Base-by-base conservation (phyloP, 352 stramenopile genomes). In the Aphanomyces invadans region DNA sequence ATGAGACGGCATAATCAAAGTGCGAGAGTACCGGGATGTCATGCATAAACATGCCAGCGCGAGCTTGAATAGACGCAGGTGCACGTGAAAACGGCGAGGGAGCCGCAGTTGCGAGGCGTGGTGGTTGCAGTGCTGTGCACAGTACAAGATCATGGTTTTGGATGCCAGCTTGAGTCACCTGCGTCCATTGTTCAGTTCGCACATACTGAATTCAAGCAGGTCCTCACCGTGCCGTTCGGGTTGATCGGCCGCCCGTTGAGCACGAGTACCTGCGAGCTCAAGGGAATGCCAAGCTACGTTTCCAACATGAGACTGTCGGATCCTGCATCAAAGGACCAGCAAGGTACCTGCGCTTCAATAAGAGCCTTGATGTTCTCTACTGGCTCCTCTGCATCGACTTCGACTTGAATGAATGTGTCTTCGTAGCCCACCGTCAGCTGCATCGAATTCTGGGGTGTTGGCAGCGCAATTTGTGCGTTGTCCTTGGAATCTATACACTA, bases 111-210 rank as follows among this genome's bases (percentile, higher is more conserved):
- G 69, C 26, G 9, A 61, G 11, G 1, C 59, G 46, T 38, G 42
- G 17, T 23, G 68, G 29, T 32, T 44, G 31, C 4, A 57, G 26
- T 5, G 70, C 36, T 72, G 79, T 80, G 44, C 92, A 73, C 28
- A 92, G 77, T 21, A 95, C 61, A 49, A 95, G 55, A 60, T 92
- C 83, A 44, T 91, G 71, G 11, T 87, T 71, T 51, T 84, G 85
- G 45, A 94, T 74, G 0, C 86, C 82, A 17, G 79, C 79, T 29
- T 78, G 75, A 38, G 85, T 77, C 54, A 94, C 90, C 83, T 94
- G 36, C 11, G n/a, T 62, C 19, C 25, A 17, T 52, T 7, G 39
- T 2, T 32, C 19, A 65, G 29, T 39, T 42, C 28, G 12, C 48
- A 68, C 9, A 29, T 44, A 39, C 11, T 7, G 7, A 25, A 3